These are phyloP conservation scores for Pleurotus giganteus DNA, from an alignment of 768 basidiomycete genomes.

Conservation along the genomic window DNA sequence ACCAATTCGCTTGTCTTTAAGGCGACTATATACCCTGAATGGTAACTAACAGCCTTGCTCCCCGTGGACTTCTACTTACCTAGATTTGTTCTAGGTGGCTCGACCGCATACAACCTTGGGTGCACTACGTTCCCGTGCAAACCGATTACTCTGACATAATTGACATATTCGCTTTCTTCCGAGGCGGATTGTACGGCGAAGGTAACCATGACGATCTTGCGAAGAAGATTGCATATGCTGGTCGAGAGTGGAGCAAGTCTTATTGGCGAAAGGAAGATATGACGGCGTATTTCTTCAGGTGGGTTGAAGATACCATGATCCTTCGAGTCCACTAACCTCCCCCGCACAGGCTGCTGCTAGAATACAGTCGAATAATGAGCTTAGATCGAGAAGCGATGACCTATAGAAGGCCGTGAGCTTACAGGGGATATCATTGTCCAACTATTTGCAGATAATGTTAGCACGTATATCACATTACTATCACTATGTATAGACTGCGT, in stretches of 20 bases:
- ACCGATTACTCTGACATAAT: conserved; percentile 60
- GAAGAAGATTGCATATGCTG: conserved; percentile 48
- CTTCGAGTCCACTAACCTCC: not conserved
- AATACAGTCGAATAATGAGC: not conserved
- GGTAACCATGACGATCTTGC: conserved; percentile 57
- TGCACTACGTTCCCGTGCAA: conserved; percentile 67
- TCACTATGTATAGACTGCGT: too few relatives aligned
- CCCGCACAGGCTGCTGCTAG: not conserved
- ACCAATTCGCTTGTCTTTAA: conserved; percentile 63
- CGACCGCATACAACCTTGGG: conserved; percentile 60
- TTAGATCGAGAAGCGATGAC: not conserved
- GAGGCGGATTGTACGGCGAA: conserved; percentile 47
- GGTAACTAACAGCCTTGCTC: conserved; percentile 32
- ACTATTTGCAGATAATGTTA: too few relatives aligned
- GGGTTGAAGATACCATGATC: conserved; percentile 10
- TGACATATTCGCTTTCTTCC: conserved; percentile 67
- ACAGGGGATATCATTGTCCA: too few relatives aligned
- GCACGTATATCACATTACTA: too few relatives aligned
- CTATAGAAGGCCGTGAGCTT: not conserved
- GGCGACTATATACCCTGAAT: conserved; percentile 66
- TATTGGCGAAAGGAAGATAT: conserved; percentile 57
- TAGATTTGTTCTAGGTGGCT: conserved; percentile 35
- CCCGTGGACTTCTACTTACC: not conserved
- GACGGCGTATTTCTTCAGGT: conserved; percentile 52
- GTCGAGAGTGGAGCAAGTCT: conserved; percentile 45